Evolutionary conservation across 1,284 basidiomycete species (phyloP).

Genomic region (Trichosporon sp.): DNA sequence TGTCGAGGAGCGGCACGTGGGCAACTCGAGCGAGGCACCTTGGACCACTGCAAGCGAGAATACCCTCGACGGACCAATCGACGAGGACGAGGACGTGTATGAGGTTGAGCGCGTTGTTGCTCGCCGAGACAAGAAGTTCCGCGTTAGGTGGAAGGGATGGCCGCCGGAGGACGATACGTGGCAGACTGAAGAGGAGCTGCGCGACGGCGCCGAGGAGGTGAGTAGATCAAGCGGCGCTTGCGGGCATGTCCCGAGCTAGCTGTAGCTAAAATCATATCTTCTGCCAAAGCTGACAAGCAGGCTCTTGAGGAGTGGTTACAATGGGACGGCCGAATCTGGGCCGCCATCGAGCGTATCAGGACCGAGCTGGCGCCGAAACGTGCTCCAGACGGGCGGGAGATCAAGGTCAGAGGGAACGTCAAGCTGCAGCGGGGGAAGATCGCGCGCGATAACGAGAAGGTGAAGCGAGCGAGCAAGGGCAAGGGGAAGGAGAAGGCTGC

Average conservation of each 20-base stretch:
- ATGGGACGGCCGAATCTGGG: slow-evolving; percentile 18
- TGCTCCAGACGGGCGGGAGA: not conserved
- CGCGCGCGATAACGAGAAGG: not conserved
- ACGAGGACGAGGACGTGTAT: slow-evolving; percentile 19
- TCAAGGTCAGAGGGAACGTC: not conserved
- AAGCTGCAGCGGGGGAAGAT: not conserved
- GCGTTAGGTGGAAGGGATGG: slow-evolving; percentile 37
- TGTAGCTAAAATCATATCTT: no score
- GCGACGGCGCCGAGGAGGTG: slow-evolving; percentile 25
- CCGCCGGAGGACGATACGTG: slow-evolving; percentile 35
- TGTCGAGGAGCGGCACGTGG: slow-evolving; percentile 17
- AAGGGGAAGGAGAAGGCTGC: not conserved
- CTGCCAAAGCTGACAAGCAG: slow-evolving; percentile 8
- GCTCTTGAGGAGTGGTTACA: slow-evolving; percentile 25
- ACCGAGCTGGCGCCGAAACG: not conserved
- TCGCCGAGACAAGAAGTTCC: slow-evolving; percentile 19
- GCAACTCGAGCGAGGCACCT: slow-evolving; percentile 6
- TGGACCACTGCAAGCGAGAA: slow-evolving; percentile 19
- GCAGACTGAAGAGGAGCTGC: slow-evolving; percentile 20
- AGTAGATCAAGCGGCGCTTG: no score
- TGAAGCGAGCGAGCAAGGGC: not conserved
- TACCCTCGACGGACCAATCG: slow-evolving; percentile 9
- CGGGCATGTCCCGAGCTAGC: no score
- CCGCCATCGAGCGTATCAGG: not conserved
- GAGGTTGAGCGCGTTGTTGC: slow-evolving; percentile 31